Base-by-base conservation (phyloP, 306 rosid genomes). In the Gynostemma pentaphyllum region DNA sequence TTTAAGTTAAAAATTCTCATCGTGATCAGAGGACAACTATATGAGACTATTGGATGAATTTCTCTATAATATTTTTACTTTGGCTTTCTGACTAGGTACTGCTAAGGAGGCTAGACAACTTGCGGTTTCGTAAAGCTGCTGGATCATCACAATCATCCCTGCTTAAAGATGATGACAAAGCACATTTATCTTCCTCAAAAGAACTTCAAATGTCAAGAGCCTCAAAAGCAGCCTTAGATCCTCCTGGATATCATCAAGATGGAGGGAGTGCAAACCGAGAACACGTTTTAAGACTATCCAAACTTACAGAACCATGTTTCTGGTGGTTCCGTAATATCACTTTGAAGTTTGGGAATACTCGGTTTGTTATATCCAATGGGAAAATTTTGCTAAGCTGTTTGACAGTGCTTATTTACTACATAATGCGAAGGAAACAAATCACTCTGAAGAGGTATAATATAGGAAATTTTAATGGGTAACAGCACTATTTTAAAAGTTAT, bases 321-420 rank as follows among this genome's bases (percentile, higher is more conserved):
- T 92, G 92, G 88, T 84, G 87, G 75, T 82, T 80, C 70, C 88
- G 72, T 52, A 23, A 81, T 24, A 39, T 87, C 69, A 79, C 79
- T 69, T 75, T 83, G 75, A 91, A 87, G 83, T 67, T 87, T 57
- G 89, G 95, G 56, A 63, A 55, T 73, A 34, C 67, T 23, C 80
- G 64, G 70, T 27, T 87, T 40, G 83, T 72, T 56, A 30, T 88
- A 74, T 78, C 95, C 8, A 84, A 80, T 5, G 66, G 87, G 77
- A 88, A 71, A 79, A 71, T 92, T 45, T 11, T 77, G 64, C 72
- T 86, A 15, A 78, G 90, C 70, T 83, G 75, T 68, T 68, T 92
- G 71, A 63, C 79, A 62, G 51, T 88, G 80, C 75, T 85, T 40
- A 18, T 66, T 32, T 82, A 24, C 66, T 86, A 83, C 71, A 64